These are phyloP conservation scores for Conticribra weissflogii DNA, from an alignment of 108 stramenopile species.

Conservation along the genomic window DNA sequence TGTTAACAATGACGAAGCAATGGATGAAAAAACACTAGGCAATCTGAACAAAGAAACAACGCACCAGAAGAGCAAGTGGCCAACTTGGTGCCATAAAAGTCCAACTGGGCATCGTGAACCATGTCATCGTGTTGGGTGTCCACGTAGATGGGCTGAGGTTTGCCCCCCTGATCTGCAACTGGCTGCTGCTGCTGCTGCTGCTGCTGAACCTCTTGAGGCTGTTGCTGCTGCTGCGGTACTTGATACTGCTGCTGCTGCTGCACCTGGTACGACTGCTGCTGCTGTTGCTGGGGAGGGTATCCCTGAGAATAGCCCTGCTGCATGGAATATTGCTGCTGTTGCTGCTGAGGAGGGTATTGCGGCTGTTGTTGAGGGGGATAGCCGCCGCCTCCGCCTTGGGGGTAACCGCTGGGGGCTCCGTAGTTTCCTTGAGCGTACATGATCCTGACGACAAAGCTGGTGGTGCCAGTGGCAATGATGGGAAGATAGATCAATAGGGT, in stretches of 20 bases:
- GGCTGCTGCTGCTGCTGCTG: slow-evolving; percentile 10
- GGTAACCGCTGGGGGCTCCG: slow-evolving; percentile 19
- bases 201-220: slow-evolving; percentile 2
- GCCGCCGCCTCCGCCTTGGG: slow-evolving; percentile 13
- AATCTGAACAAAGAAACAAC: slow-evolving; percentile 28
- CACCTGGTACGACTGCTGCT: slow-evolving; percentile 13
- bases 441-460: too few species aligned
- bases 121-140: slow-evolving; percentile 96
- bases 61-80: slow-evolving; percentile 91
- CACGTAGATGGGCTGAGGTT: slow-evolving; percentile 61
- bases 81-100: slow-evolving; percentile 94
- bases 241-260: slow-evolving; percentile 21
- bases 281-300: slow-evolving; percentile 1
- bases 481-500: too few species aligned
- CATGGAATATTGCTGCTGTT: neutral
- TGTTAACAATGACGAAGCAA: too few species aligned
- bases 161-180: slow-evolving; percentile 5
- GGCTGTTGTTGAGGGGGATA: slow-evolving; percentile 7
- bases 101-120: slow-evolving; percentile 94
- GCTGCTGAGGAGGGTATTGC: slow-evolving; percentile 4
- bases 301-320: slow-evolving; percentile 1
- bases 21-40: too few species aligned
- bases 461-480: too few species aligned
- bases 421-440: slow-evolving; percentile 27
- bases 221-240: neutral